Evolutionary conservation across 805 yeast genomes (phyloP), one percentile per base, ranked within the genome.

Genomic region (Pichia sporocuriosa): DNA sequence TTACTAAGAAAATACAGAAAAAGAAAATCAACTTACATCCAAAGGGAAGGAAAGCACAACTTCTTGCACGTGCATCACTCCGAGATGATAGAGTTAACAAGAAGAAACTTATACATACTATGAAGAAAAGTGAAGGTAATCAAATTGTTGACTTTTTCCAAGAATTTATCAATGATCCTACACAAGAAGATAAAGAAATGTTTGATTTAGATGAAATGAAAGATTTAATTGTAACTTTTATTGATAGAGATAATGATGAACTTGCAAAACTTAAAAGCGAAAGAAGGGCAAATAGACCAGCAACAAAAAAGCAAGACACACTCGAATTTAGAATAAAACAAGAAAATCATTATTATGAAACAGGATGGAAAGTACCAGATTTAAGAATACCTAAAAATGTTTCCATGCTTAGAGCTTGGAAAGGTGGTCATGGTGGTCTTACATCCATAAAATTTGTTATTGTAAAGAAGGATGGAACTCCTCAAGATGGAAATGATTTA

Each of bases 251-350:
- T 54, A 84, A 82, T 53, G 87, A 76, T 13, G 97, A 89, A 57
- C 58, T 90, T 39, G 73, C 73, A n/a, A 67, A 67, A 39, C 66
- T 85, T 42, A 74, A 72, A 46, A 62, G 58, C 5, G 75, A 71
- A 41, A 76, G 95, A 67, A 75, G 95, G 57, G 78, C 88, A n/a
- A 94, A 95, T 15, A 74, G 97, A 65, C 96, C 98, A 9, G 72
- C 84, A 15, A 63, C 84, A 6, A 75, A 73, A 46, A 77, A 78
- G 56, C 95, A 86, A 54, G 79, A 77, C 49, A 54, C 75, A 19
- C 60, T 88, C 43, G 82, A 84, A 51, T 74, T 72, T 49, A 75
- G 75, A 54, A 69, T 69, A 35, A 77, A 81, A 40, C 64, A 70
- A 36, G 97, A 89, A 43, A 39, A 55, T 29, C 73, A 74, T 31